phyloP scores from a whole-genome alignment of 768 basidiomycete genomes.

The Russula earlei region DNA sequence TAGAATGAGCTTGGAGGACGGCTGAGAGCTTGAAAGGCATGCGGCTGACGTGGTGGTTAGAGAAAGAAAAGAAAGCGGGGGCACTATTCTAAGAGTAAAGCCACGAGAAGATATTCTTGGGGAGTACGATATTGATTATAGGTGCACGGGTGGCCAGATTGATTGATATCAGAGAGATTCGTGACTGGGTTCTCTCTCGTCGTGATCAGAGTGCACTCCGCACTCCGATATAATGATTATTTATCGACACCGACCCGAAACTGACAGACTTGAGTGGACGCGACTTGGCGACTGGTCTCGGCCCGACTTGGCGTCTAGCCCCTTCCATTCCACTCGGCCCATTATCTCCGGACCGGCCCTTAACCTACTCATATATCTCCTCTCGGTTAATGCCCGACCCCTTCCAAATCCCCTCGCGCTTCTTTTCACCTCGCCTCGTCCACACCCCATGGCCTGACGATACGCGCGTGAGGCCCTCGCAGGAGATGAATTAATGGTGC shows the following conservation, averaged over 20 bases:
- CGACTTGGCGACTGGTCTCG: constrained; percentile 2
- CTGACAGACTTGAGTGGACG: background rate
- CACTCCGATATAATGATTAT: background rate
- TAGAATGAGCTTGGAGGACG: constrained; percentile 55
- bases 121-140: no score
- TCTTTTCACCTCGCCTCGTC: constrained; percentile 3
- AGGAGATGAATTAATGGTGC: constrained; percentile 22
- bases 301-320: background rate
- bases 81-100: constrained; percentile 1
- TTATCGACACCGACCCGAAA: background rate
- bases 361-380: constrained; percentile 10
- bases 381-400: background rate
- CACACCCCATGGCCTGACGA: constrained; percentile 15
- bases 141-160: no score
- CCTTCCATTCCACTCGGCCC: background rate
- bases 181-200: no score
- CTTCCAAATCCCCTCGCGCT: constrained; percentile 16
- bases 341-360: constrained; percentile 12
- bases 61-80: constrained; percentile 4
- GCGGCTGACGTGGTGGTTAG: background rate
- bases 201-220: no score
- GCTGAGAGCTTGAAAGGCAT: constrained; percentile 78
- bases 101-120: no score
- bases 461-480: constrained; percentile 19
- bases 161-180: no score